phyloP scores from a whole-genome alignment of 2,329 filamentous ascomycete genomes.

The Apiospora phragmitis region DNA sequence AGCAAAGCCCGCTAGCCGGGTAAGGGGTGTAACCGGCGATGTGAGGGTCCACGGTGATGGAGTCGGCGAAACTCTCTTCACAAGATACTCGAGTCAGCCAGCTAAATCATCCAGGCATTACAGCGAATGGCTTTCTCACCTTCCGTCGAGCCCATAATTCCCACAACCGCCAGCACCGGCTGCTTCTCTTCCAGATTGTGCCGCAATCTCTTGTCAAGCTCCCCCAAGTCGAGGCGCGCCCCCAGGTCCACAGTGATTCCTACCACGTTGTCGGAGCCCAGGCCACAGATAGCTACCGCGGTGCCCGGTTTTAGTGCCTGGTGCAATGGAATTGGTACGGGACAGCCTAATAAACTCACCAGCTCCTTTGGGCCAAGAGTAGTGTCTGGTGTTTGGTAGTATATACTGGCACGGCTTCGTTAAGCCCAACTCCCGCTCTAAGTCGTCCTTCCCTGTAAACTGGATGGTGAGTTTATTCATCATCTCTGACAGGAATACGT shows the following conservation, averaged over 20 bases:
- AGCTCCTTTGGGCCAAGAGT: conserved; percentile 50
- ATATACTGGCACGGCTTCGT: conserved; percentile 36
- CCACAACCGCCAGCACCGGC: conserved; percentile 44
- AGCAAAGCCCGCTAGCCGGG: conserved; percentile 44
- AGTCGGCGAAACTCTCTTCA: conserved; percentile 43
- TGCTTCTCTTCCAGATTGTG: conserved; percentile 29
- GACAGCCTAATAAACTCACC: conserved; percentile 31
- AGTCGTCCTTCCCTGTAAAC: conserved; percentile 37
- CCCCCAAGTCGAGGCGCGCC: conserved; percentile 37
- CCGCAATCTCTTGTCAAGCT: conserved; percentile 34
- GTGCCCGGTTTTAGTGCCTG: neutral
- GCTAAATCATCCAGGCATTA: neutral
- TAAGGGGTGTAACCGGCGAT: conserved; percentile 49
- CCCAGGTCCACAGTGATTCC: conserved; percentile 40
- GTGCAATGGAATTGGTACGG: neutral
- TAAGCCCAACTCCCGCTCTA: conserved; percentile 36
- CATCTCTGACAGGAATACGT: conserved; percentile 32
- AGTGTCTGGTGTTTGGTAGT: conserved; percentile 43
- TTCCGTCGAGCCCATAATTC: conserved; percentile 48
- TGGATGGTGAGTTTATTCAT: conserved; percentile 39
- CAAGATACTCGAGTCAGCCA: neutral
- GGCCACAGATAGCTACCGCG: conserved; percentile 39
- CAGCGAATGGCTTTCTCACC: conserved; percentile 19
- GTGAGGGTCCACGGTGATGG: conserved; percentile 49
- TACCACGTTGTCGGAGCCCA: conserved; percentile 43